Evolutionary conservation across 1,139 yeast species (phyloP).

Genomic region (Insectozyma bohioensis): DNA sequence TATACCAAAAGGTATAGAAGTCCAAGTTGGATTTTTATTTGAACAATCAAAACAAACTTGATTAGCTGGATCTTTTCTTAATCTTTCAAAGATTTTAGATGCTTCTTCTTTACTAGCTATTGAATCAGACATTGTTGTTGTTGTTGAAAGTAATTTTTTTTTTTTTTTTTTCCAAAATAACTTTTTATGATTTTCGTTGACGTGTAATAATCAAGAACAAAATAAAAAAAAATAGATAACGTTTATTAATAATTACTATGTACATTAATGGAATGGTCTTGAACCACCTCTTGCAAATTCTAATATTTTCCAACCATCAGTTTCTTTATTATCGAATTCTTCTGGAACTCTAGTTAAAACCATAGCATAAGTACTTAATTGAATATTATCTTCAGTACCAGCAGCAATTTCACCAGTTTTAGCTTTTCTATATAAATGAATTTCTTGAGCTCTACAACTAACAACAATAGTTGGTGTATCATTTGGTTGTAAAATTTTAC

Average conservation of each 20-base stretch:
- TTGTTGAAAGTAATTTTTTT: slow-evolving; percentile 3
- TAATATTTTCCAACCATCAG: slow-evolving; percentile 96
- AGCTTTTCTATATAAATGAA: slow-evolving; percentile 82
- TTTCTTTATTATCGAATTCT: slow-evolving; percentile 82
- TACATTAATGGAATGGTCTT: slow-evolving; percentile 71
- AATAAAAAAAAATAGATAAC: slow-evolving; percentile 1
- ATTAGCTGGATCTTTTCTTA: slow-evolving; percentile 69
- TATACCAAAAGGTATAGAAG: slow-evolving; percentile 51
- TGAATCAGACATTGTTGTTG: slow-evolving; percentile 43
- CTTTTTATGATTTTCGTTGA: slow-evolving; percentile 7
- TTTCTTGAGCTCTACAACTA: slow-evolving; percentile 96
- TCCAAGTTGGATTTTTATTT: slow-evolving; percentile 53
- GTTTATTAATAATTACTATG: slow-evolving; percentile 7
- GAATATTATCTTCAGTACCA: slow-evolving; percentile 92
- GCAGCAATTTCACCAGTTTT: slow-evolving; percentile 96
- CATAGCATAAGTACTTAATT: slow-evolving; percentile 93
- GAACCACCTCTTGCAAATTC: slow-evolving; percentile 96
- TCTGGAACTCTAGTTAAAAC: slow-evolving; percentile 92
- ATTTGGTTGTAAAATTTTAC: slow-evolving; percentile 86
- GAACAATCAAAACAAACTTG: slow-evolving; percentile 73
- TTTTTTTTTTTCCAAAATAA: background rate
- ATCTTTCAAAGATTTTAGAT: slow-evolving; percentile 53
- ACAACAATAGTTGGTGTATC: slow-evolving; percentile 92
- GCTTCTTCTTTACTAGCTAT: slow-evolving; percentile 67
- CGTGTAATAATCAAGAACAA: too few species aligned